phyloP scores from a whole-genome alignment of 306 rosid species.

The Leucaena leucocephala region DNA sequence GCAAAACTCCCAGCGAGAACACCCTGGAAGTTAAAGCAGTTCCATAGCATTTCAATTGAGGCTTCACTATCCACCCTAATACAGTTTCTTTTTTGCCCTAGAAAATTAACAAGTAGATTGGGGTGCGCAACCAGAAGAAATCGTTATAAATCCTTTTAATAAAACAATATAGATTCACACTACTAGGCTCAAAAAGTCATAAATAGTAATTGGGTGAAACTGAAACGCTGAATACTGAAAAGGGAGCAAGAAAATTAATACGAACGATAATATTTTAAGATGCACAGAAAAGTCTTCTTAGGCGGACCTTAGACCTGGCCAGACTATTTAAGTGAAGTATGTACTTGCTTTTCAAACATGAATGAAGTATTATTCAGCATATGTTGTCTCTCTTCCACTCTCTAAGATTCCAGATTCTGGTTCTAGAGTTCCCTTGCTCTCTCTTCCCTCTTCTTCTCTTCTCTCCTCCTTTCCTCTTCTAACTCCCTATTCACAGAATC shows the following conservation, averaged over 20 bases:
- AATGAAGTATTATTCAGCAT: no score
- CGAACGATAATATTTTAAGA: background rate
- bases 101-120: background rate
- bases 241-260: background rate
- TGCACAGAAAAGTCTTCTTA: background rate
- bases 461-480: no score
- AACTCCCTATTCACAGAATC: no score
- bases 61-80: background rate
- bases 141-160: background rate
- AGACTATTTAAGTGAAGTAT: background rate
- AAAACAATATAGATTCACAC: background rate
- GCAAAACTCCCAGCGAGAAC: background rate
- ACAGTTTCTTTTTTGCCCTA: background rate
- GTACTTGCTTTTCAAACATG: no score
- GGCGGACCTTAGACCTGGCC: background rate
- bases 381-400: no score
- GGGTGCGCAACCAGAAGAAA: background rate
- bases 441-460: no score
- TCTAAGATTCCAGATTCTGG: no score
- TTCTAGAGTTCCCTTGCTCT: no score
- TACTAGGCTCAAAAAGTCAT: background rate
- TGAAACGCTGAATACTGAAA: background rate
- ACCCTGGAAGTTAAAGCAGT: background rate
- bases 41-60: background rate
- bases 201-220: background rate